Base-by-base conservation (phyloP, 345 rosid species). In the Gynandropsis gynandra region DNA sequence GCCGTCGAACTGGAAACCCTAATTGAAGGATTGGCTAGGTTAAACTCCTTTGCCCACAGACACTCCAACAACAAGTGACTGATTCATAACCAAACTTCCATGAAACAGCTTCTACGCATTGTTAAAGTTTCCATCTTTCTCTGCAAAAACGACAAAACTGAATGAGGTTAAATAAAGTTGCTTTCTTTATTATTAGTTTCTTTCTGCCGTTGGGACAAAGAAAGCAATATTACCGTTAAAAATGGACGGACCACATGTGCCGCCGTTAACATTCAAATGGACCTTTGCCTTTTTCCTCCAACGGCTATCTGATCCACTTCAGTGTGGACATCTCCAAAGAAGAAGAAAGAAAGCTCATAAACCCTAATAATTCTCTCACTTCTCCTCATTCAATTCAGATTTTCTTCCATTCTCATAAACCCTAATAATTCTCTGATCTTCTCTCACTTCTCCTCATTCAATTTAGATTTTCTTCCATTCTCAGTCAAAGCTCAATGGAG, bases 41-140 rank as follows among this genome's bases (percentile, higher is more conserved):
- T 80, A 8, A 66, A 64, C 33, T 65, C 66, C 21, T 80, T 77
- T 63, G 65, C 62, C 38, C 43, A 48, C 5, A 75, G 79, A 64
- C 74, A 75, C 51, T 67, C 75, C 62, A 73, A 61, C 68, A 36
- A 40, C n/a, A n/a, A n/a, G n/a, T n/a, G n/a, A n/a, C n/a, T n/a
- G n/a, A n/a, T n/a, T n/a, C n/a, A n/a, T n/a, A n/a, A n/a, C n/a
- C n/a, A n/a, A n/a, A n/a, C n/a, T n/a, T n/a, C n/a, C n/a, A n/a
- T n/a, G n/a, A n/a, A n/a, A n/a, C n/a, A n/a, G n/a, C n/a, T n/a
- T n/a, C n/a, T n/a, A n/a, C n/a, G n/a, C n/a, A n/a, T n/a, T n/a
- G n/a, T n/a, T n/a, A n/a, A n/a, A n/a, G n/a, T n/a, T n/a, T n/a
- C n/a, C n/a, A n/a, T n/a, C n/a, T n/a, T n/a, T n/a, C n/a, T n/a